Conservation (phyloP, 768 basidiomycete genomes). For the Tricholoma hemisulphureum region DNA sequence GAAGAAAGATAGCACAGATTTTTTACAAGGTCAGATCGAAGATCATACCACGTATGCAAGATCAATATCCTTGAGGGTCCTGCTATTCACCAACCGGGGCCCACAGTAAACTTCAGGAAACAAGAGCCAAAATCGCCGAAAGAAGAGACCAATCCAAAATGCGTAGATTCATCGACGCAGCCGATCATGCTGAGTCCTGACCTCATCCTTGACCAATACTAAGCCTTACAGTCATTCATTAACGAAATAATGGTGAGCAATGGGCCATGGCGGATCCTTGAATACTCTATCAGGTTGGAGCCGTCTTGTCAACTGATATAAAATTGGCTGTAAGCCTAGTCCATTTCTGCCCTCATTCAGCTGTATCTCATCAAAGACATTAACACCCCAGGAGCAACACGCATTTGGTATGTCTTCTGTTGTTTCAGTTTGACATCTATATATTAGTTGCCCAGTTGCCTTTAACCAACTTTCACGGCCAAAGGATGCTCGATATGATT, state of each 20-base stretch:
- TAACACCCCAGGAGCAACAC: constrained; percentile 7
- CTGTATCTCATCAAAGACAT: background rate
- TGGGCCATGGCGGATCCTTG: background rate
- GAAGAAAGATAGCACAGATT: background rate
- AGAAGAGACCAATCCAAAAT: constrained; percentile 4
- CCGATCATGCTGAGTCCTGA: constrained; percentile 7
- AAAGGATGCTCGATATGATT: constrained; percentile 15
- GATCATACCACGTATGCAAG: background rate
- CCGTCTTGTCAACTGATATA: constrained; percentile 10
- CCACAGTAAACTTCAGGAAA: constrained; percentile 1
- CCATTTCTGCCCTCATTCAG: background rate
- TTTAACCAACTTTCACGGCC: constrained; percentile 14
- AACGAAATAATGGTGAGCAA: constrained; percentile 10
- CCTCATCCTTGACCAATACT: constrained; percentile 8
- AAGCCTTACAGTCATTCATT: constrained; percentile 6
- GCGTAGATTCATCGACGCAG: constrained; percentile 10
- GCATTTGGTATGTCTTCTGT: constrained; percentile 6
- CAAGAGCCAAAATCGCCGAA: constrained; percentile 1
- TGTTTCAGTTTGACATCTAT: background rate
- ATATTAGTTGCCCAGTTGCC: constrained; percentile 4
- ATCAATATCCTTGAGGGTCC: background rate
- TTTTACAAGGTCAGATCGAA: background rate
- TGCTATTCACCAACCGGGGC: background rate
- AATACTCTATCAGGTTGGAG: constrained; percentile 6
- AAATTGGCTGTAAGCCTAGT: constrained; percentile 9